Evolutionary conservation across 2,329 filamentous ascomycete genomes (phyloP).

Genomic region (Rhynchosporium agropyri): DNA sequence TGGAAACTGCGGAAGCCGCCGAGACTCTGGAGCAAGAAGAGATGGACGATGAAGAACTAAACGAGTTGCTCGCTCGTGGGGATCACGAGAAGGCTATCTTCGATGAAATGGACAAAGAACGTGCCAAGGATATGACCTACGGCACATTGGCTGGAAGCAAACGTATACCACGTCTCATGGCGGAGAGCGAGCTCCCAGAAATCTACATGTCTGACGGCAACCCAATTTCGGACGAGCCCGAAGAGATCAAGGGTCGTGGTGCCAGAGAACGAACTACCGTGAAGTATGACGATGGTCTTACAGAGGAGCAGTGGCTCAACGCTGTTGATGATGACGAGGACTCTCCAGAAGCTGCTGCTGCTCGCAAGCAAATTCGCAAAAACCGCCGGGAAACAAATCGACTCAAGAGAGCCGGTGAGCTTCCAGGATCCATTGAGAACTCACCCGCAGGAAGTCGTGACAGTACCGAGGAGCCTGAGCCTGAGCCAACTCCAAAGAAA

Average conservation of each 20-base stretch:
- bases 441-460: slow-evolving; percentile 78
- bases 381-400: slow-evolving; percentile 79
- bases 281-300: slow-evolving; percentile 94
- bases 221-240: slow-evolving; percentile 75
- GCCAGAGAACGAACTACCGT: slow-evolving; percentile 93
- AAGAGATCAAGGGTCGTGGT: slow-evolving; percentile 81
- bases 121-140: slow-evolving; percentile 67
- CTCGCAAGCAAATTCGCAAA: slow-evolving; percentile 83
- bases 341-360: slow-evolving; percentile 87
- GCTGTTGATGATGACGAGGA: slow-evolving; percentile 97
- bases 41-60: slow-evolving; percentile 98
- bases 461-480: slow-evolving; percentile 78
- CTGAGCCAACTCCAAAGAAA: slow-evolving; percentile 74
- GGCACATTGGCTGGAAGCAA: slow-evolving; percentile 66
- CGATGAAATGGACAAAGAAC: slow-evolving; percentile 80
- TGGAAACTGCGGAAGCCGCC: slow-evolving; percentile 78
- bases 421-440: slow-evolving; percentile 53
- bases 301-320: slow-evolving; percentile 98
- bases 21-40: slow-evolving; percentile 81
- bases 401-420: slow-evolving; percentile 55
- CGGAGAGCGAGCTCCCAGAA: slow-evolving; percentile 85
- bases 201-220: slow-evolving; percentile 90
- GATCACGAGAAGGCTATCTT: slow-evolving; percentile 79
- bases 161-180: slow-evolving; percentile 76
- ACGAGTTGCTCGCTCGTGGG: slow-evolving; percentile 87